Conservation (phyloP, 176 grass and related monocot genomes). For the Oryza glumipatula region DNA sequence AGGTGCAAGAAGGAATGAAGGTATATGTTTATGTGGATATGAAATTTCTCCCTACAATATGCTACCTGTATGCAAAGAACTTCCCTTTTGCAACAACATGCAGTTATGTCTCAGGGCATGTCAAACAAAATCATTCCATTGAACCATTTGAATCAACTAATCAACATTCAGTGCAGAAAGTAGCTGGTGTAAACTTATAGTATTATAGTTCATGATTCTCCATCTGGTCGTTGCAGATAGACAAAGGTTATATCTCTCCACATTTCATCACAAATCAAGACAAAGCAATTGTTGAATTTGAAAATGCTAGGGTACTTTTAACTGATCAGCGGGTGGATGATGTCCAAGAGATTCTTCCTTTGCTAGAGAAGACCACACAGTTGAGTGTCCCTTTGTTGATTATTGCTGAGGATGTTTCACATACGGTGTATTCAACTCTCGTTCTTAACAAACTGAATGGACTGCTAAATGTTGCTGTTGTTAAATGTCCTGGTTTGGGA, state of each 20-base stretch:
- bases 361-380: slow-evolving; percentile 83
- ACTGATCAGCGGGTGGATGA: slow-evolving; percentile 80
- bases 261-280: slow-evolving; percentile 98
- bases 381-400: slow-evolving; percentile 89
- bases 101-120: background rate
- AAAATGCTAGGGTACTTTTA: slow-evolving; percentile 90
- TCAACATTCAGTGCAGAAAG: background rate
- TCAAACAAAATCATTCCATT: background rate
- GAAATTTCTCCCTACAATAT: background rate
- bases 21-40: slow-evolving; percentile 51
- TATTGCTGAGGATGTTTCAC: slow-evolving; percentile 89
- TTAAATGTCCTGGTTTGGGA: slow-evolving; percentile 84
- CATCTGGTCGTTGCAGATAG: slow-evolving; percentile 61
- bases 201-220: slow-evolving; percentile 24
- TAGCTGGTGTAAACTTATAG: slow-evolving; percentile 8
- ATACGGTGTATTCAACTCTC: slow-evolving; percentile 62
- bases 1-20: slow-evolving; percentile 98
- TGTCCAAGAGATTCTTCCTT: slow-evolving; percentile 77
- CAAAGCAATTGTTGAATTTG: slow-evolving; percentile 82
- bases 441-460: slow-evolving; percentile 93
- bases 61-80: slow-evolving; percentile 13
- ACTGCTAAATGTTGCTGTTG: slow-evolving; percentile 76
- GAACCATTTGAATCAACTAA: too few relatives aligned
- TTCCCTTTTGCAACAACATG: background rate
- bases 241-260: slow-evolving; percentile 91